phyloP scores from a whole-genome alignment of 2,329 filamentous ascomycete species.

The Cordyceps pruinosa region DNA sequence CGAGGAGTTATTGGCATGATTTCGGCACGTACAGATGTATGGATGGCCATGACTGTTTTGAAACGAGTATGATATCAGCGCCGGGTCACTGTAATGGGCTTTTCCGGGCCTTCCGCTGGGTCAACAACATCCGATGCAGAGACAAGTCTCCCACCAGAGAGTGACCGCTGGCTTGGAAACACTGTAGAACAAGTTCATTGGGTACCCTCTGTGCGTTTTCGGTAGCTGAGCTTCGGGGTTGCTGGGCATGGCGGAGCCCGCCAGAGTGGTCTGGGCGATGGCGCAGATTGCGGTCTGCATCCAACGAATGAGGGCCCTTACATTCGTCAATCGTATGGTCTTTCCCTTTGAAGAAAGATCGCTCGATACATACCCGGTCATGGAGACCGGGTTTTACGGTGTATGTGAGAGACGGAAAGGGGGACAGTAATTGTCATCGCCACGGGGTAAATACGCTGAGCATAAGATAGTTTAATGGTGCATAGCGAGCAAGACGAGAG shows the following conservation, averaged over 20 bases:
- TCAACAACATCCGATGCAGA: constrained; percentile 11
- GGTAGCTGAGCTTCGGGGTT: not conserved
- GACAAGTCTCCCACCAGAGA: constrained; percentile 38
- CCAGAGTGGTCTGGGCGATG: not conserved
- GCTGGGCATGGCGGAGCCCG: not conserved
- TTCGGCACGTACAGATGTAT: constrained; percentile 54
- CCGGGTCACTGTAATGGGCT: constrained; percentile 31
- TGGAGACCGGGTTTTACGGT: too few species aligned
- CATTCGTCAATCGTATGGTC: not conserved
- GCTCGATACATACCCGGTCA: too few species aligned
- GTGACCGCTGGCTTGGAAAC: constrained; percentile 64
- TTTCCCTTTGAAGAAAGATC: too few species aligned
- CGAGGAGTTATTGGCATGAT: not conserved
- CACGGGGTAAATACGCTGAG: too few species aligned
- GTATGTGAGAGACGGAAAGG: too few species aligned
- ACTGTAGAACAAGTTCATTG: constrained; percentile 32
- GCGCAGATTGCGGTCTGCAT: not conserved
- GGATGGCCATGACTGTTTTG: constrained; percentile 66
- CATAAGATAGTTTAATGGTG: too few species aligned
- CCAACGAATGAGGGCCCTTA: not conserved
- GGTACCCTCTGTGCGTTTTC: not conserved
- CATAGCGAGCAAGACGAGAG: too few species aligned
- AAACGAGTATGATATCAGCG: constrained; percentile 67
- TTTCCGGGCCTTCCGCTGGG: not conserved
- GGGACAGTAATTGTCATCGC: too few species aligned